These are phyloP conservation scores for Lolium rigidum DNA, from an alignment of 176 grass and related monocot genomes.

Conservation along the genomic window DNA sequence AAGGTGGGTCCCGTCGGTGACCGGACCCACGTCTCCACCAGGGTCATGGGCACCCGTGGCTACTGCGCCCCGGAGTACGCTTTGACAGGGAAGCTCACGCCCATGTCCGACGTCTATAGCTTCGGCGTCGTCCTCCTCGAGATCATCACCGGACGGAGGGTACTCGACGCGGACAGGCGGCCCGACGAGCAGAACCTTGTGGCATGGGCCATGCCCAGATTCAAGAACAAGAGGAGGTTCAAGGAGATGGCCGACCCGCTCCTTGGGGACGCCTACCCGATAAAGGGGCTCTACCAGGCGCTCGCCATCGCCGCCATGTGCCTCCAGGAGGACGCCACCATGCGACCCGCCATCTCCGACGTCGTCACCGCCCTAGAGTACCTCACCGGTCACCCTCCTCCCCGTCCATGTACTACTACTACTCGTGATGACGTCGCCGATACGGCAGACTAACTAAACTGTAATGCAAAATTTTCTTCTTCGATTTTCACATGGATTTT, in stretches of 20 bases:
- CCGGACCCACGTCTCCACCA: conserved; percentile 59
- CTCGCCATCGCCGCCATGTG: conserved; percentile 65
- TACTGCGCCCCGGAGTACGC: conserved; percentile 67
- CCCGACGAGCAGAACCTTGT: conserved; percentile 47
- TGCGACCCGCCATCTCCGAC: conserved; percentile 56
- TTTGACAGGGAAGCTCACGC: conserved; percentile 60
- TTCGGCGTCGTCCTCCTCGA: conserved; percentile 66
- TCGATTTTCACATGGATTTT: background rate
- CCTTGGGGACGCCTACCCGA: conserved; percentile 34
- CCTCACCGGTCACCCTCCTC: conserved; percentile 32
- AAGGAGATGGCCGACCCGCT: conserved; percentile 52
- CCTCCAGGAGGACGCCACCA: conserved; percentile 54
- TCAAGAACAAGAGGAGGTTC: conserved; percentile 55
- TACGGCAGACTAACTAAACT: background rate
- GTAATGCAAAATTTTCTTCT: background rate
- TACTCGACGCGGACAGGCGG: conserved; percentile 37
- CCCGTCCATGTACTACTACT: background rate
- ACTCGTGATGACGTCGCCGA: background rate
- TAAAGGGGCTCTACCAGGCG: conserved; percentile 59
- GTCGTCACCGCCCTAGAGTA: conserved; percentile 62
- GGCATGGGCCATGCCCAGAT: conserved; percentile 38
- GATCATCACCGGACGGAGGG: conserved; percentile 47
- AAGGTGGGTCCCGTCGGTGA: conserved; percentile 54
- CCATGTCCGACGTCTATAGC: conserved; percentile 64
- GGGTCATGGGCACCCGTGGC: conserved; percentile 70